Conservation (phyloP, 805 yeast genomes). For the Candida michaelii region DNA sequence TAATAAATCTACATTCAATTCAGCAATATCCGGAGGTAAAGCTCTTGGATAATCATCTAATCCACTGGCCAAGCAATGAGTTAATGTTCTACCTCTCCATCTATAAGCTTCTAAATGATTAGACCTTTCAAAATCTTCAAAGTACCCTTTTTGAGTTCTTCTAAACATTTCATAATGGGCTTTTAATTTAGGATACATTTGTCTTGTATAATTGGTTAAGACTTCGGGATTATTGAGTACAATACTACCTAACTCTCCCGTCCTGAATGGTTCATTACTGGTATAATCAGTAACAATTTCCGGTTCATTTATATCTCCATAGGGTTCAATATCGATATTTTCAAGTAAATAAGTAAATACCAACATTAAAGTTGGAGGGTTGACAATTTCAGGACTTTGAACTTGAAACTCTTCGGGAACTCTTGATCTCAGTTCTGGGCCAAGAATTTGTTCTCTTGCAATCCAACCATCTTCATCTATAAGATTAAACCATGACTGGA, state of each 20-base stretch:
- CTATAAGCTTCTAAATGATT: constrained; percentile 63
- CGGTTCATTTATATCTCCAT: constrained; percentile 31
- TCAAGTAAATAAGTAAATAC: constrained; percentile 60
- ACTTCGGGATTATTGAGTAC: constrained; percentile 61
- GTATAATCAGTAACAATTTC: constrained; percentile 22
- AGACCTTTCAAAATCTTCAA: constrained; percentile 67
- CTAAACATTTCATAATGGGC: constrained; percentile 85
- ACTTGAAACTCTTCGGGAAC: constrained; percentile 83
- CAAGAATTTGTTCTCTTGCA: constrained; percentile 92
- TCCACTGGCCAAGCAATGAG: constrained; percentile 90
- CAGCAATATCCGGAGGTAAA: constrained; percentile 77
- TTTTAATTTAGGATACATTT: constrained; percentile 74
- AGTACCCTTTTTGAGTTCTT: constrained; percentile 72
- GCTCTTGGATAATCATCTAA: constrained; percentile 94
- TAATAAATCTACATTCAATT: constrained; percentile 83
- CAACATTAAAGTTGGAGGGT: constrained; percentile 91
- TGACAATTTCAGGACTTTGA: constrained; percentile 88
- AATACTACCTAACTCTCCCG: constrained; percentile 45
- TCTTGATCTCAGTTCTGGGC: constrained; percentile 82
- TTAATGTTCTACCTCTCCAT: constrained; percentile 89
- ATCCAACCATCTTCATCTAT: constrained; percentile 96
- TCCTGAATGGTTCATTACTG: constrained; percentile 2
- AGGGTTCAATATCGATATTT: constrained; percentile 16
- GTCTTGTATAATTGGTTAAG: constrained; percentile 54
- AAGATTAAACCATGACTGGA: constrained; percentile 82